Evolutionary conservation across 2,329 filamentous ascomycete genomes (phyloP), one percentile per base, ranked within the genome.

Genomic region (Ophiostoma pallidulum): DNA sequence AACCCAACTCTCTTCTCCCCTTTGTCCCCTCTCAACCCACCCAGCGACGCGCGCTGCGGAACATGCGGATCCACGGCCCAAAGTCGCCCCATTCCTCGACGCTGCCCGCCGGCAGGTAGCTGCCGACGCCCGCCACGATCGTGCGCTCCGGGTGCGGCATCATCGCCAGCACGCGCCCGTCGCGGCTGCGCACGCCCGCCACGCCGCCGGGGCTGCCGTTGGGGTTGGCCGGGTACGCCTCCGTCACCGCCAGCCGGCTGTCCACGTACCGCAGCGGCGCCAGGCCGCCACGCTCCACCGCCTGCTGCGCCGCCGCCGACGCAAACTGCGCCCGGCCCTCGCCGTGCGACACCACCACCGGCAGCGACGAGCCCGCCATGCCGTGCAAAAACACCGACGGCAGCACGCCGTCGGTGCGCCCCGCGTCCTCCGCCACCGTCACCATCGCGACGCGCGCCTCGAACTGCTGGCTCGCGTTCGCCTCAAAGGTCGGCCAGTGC

Each of bases 141-240:
- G 86, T 94, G n/a, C 89, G 78, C 69, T 96, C 89, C 1, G 89
- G 89, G 64, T 95, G 89, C 52, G 90, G 90, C 89, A 96, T 95
- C 69, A 95, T 78, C 7, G 88, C 88, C 56, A 95, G 65, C 1
- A 94, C 86, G 49, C 86, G 76, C 12, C 89, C 89, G 60, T 94
- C 83, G 37, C 71, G 75, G 58, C 78, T 89, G 57, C 83, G 74
- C 22, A 94, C 83, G 61, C 82, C 88, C 1, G 89, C 86, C 54
- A 95, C 84, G 60, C 86, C 89, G 53, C 76, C 73, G 1, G 86
- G 85, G 60, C 83, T 88, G 45, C 89, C 89, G 66, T 94, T 95
- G 44, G 73, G 86, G 69, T 97, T 97, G 68, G 74, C 85, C 1
- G 92, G 92, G 61, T 97, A 98, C 56, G 71, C 72, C 65, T 89